A percentile compares a stretch with the other conserved stretches of the same genome.
Evolutionary conservation across 208 protist species (phyloP).

Genomic region (Wallacemonas rigidus): DNA sequence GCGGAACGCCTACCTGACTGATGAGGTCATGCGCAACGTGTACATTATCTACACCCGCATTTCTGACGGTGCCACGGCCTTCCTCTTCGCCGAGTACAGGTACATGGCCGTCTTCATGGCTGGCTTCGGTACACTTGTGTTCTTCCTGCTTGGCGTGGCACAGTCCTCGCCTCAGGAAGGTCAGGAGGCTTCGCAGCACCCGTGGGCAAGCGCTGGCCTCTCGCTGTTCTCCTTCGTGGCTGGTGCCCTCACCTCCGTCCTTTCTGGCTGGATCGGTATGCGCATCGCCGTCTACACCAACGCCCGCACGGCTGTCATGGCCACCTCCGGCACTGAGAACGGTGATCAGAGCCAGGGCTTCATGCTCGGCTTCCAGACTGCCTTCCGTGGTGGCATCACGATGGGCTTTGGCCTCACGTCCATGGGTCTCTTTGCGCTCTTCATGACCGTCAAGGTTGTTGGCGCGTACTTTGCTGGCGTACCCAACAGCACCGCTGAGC

Average conservation of each 20-base stretch:
- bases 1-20: conserved; percentile 70
- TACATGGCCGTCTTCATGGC: conserved; percentile 87
- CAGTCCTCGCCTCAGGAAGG: conserved; percentile 47
- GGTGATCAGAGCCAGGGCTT: conserved; percentile 56
- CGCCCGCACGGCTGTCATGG: conserved; percentile 81
- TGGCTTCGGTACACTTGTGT: conserved; percentile 73
- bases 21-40: conserved; percentile 88
- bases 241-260: conserved; percentile 78
- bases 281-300: conserved; percentile 91
- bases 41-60: conserved; percentile 82
- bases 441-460: conserved; percentile 67
- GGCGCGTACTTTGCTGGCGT: conserved; percentile 58
- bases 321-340: conserved; percentile 61
- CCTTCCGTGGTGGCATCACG: conserved; percentile 86
- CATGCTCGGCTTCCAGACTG: conserved; percentile 74
- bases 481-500: conserved; percentile 40
- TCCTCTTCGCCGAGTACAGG: conserved; percentile 86
- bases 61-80: conserved; percentile 75
- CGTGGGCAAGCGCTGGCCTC: conserved; percentile 68
- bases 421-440: conserved; percentile 79
- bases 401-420: conserved; percentile 91
- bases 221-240: conserved; percentile 71
- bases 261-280: conserved; percentile 90
- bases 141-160: conserved; percentile 73
- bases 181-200: conserved; percentile 23